Conservation (phyloP, 495 filamentous ascomycete species). For the Podospora tetraspora region DNA sequence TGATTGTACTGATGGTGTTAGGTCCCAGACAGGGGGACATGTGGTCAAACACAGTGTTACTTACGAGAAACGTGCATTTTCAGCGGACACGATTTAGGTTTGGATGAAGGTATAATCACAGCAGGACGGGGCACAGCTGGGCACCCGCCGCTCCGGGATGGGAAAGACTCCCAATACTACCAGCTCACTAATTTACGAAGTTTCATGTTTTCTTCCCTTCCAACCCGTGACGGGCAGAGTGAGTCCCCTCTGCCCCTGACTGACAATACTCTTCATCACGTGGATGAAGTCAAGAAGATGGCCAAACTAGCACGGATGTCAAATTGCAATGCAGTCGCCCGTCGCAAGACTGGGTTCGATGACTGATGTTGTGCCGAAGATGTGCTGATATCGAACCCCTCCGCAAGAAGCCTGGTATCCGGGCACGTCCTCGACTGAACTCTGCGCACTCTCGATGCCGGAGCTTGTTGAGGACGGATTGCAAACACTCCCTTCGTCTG, state of each 20-base stretch:
- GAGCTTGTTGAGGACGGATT: slow-evolving; percentile 27
- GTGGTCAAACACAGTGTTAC: slow-evolving; percentile 1
- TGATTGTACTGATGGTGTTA: slow-evolving; percentile 20
- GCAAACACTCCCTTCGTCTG: slow-evolving; percentile 24
- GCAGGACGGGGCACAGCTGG: slow-evolving; percentile 9
- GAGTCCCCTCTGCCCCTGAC: not conserved
- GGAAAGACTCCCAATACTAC: slow-evolving; percentile 1
- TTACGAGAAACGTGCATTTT: slow-evolving; percentile 7
- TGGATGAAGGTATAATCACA: slow-evolving; percentile 1
- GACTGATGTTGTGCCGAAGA: slow-evolving; percentile 90
- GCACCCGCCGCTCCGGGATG: not conserved
- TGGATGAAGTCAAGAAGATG: not conserved
- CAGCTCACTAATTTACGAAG: slow-evolving; percentile 6
- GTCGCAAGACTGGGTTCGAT: slow-evolving; percentile 47
- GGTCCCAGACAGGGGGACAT: slow-evolving; percentile 1
- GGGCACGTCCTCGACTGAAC: slow-evolving; percentile 28
- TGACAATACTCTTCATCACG: not conserved
- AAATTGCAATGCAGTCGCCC: slow-evolving; percentile 84
- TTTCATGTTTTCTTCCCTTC: not conserved
- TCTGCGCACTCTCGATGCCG: slow-evolving; percentile 4
- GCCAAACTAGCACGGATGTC: slow-evolving; percentile 82
- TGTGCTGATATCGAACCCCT: slow-evolving; percentile 52
- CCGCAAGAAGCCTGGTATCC: slow-evolving; percentile 38
- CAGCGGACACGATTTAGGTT: slow-evolving; percentile 9
- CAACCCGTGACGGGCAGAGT: not conserved